Conservation (phyloP, 306 rosid species). For the Acacia melanoxylon region DNA sequence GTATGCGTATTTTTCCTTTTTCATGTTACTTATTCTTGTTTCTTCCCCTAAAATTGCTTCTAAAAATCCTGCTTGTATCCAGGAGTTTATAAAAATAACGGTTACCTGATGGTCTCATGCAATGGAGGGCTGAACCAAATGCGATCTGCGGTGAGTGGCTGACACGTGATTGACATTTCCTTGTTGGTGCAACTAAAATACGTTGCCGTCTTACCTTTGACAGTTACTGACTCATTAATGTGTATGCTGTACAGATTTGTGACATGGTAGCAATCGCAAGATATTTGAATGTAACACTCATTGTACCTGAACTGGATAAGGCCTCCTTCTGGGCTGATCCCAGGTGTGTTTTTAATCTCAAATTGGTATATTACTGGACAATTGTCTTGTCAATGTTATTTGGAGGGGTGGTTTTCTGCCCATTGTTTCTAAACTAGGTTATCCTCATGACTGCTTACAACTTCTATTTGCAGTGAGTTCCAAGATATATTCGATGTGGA, state of each 20-base stretch:
- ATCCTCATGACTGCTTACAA: slow-evolving; percentile 2
- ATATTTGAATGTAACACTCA: slow-evolving; percentile 84
- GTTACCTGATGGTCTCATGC: slow-evolving; percentile 93
- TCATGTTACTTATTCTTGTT: not conserved
- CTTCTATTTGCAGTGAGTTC: slow-evolving; percentile 67
- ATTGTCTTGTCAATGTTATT: slow-evolving; percentile 2
- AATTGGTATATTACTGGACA: not conserved
- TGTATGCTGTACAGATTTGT: slow-evolving; percentile 64
- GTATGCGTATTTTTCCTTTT: not conserved
- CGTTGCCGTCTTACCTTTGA: not conserved
- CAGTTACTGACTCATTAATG: not conserved
- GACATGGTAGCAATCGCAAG: slow-evolving; percentile 98
- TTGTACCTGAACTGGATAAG: slow-evolving; percentile 92
- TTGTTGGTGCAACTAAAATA: not conserved
- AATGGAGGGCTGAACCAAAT: slow-evolving; percentile 98
- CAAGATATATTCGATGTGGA: slow-evolving; percentile 91
- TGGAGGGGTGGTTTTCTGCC: slow-evolving; percentile 13
- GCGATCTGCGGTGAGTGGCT: slow-evolving; percentile 93
- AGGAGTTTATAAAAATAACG: slow-evolving; percentile 93
- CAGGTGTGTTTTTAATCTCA: slow-evolving; percentile 51
- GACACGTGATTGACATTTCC: not conserved
- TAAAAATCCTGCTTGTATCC: not conserved
- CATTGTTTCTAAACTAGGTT: not conserved
- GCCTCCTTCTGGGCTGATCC: slow-evolving; percentile 99
- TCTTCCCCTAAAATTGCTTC: slow-evolving; percentile 15